Evolutionary conservation across 352 stramenopile genomes (phyloP).

Genomic region (Pythium volutum): DNA sequence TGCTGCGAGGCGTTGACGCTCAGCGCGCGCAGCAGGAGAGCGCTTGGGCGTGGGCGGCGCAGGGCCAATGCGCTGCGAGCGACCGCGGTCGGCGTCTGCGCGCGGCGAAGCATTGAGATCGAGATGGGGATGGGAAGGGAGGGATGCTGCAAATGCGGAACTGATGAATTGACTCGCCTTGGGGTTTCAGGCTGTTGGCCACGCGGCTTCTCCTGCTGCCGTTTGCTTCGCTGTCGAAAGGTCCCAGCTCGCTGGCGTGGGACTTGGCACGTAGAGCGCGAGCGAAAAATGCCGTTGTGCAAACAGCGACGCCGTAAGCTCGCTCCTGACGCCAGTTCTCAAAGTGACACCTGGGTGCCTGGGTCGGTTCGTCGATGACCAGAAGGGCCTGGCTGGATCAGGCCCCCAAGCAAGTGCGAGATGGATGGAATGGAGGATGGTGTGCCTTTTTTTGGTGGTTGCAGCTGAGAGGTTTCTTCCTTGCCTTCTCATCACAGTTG

Average conservation of each 20-base stretch:
- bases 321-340: constrained; percentile 12
- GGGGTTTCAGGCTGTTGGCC: not conserved
- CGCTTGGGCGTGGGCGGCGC: constrained; percentile 13
- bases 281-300: constrained; percentile 9
- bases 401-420: not conserved
- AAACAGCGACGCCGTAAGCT: constrained; percentile 20
- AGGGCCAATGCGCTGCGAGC: constrained; percentile 13
- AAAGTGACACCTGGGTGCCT: not conserved
- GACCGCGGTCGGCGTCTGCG: not conserved
- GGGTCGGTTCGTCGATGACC: constrained; percentile 11
- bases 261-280: not conserved
- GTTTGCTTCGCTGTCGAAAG: not conserved
- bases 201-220: not conserved
- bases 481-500: constrained; percentile 18
- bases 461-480: not conserved
- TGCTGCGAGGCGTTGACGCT: constrained; percentile 25
- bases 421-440: too few relatives aligned
- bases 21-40: constrained; percentile 20
- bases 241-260: not conserved
- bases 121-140: not conserved
- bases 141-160: constrained; percentile 6
- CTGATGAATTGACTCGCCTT: not conserved
- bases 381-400: not conserved
- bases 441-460: too few relatives aligned
- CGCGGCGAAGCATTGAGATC: constrained; percentile 23